phyloP scores from a whole-genome alignment of 768 basidiomycete genomes.

The Tulasnella sp. region DNA sequence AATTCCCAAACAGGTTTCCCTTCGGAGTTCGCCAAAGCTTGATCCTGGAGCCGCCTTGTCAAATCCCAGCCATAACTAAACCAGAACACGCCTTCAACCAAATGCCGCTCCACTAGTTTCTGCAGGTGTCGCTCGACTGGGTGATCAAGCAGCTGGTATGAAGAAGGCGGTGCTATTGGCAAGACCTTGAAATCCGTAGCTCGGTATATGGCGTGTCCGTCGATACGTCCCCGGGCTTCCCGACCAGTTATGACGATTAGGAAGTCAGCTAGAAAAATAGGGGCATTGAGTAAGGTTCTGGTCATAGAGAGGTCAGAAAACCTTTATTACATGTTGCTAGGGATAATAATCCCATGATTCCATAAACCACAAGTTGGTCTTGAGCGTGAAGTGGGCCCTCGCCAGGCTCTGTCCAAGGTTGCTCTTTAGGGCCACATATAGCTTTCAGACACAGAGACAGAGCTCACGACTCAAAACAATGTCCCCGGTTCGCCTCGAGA shows the following conservation, averaged over 20 bases:
- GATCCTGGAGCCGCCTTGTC: conserved; percentile 83
- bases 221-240: conserved; percentile 72
- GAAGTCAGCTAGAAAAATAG: conserved; percentile 76
- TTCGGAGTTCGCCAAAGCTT: conserved; percentile 51
- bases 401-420: not conserved
- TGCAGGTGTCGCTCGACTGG: conserved; percentile 88
- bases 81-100: conserved; percentile 77
- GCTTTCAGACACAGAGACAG: not conserved
- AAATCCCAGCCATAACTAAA: conserved; percentile 92
- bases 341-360: conserved; percentile 52
- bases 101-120: conserved; percentile 82
- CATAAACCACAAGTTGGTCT: conserved; percentile 49
- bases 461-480: conserved; percentile 48
- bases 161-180: conserved; percentile 68
- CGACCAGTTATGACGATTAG: conserved; percentile 85
- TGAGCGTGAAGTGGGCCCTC: conserved; percentile 42
- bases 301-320: no score
- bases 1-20: conserved; percentile 73
- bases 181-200: conserved; percentile 91
- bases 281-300: conserved; percentile 3
- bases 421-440: not conserved
- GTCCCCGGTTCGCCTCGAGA: conserved; percentile 45
- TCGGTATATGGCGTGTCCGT: conserved; percentile 85
- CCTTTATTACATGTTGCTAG: conserved; percentile 47
- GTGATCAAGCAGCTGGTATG: conserved; percentile 64